Evolutionary conservation across 768 basidiomycete species (phyloP).

Genomic region (Lentinula lateritia): DNA sequence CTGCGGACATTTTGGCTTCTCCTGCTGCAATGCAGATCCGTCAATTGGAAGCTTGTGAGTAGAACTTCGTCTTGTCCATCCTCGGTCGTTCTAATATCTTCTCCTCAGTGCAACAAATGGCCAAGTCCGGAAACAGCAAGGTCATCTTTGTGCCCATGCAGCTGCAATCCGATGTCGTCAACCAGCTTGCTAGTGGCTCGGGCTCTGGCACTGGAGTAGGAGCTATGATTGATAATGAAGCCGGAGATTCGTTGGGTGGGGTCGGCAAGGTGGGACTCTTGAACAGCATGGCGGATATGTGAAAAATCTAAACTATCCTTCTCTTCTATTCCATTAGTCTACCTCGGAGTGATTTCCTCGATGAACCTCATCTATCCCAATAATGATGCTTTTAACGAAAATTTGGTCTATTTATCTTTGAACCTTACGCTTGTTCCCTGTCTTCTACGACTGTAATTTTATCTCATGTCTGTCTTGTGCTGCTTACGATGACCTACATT

Average conservation of each 20-base stretch:
- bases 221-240: slow-evolving; percentile 29
- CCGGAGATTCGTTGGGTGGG: slow-evolving; percentile 31
- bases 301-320: slow-evolving; percentile 11
- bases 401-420: background rate
- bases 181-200: slow-evolving; percentile 33
- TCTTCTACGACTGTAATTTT: background rate
- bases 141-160: slow-evolving; percentile 96
- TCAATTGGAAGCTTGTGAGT: slow-evolving; percentile 80
- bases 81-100: background rate
- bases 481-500: background rate
- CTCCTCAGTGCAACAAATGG: slow-evolving; percentile 81
- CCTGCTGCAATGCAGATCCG: slow-evolving; percentile 98
- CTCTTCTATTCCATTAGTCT: background rate
- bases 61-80: too few species aligned
- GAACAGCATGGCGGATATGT: slow-evolving; percentile 43
- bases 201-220: slow-evolving; percentile 12
- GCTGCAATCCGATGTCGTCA: slow-evolving; percentile 66
- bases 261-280: slow-evolving; percentile 48
- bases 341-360: background rate
- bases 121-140: slow-evolving; percentile 81
- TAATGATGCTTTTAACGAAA: background rate
- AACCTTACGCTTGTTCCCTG: background rate
- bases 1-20: slow-evolving; percentile 89
- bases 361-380: background rate
- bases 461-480: background rate